Conservation (phyloP, 176 grass and related monocot genomes). For the Ampelocalamus luodianensis region DNA sequence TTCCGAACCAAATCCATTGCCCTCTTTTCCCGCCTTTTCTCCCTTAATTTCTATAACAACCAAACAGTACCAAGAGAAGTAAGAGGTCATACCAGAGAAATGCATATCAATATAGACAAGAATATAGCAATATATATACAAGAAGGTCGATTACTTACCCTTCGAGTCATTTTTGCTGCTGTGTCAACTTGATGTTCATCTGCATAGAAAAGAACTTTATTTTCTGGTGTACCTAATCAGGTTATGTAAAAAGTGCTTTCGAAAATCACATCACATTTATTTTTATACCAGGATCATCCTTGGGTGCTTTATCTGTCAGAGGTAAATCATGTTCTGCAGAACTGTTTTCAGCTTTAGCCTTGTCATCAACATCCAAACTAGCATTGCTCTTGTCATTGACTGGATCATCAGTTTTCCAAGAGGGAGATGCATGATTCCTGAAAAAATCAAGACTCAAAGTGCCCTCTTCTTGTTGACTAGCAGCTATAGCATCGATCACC, state of each 20-base stretch:
- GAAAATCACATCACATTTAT: slow-evolving; percentile 23
- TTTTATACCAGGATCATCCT: slow-evolving; percentile 62
- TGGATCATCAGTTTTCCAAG: slow-evolving; percentile 84
- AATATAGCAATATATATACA: slow-evolving; percentile 38
- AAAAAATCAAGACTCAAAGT: slow-evolving; percentile 87
- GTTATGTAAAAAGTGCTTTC: slow-evolving; percentile 30
- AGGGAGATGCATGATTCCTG: slow-evolving; percentile 72
- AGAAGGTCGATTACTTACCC: slow-evolving; percentile 59
- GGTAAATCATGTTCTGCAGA: slow-evolving; percentile 44
- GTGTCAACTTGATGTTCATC: slow-evolving; percentile 65
- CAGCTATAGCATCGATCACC: slow-evolving; percentile 78
- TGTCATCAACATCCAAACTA: slow-evolving; percentile 54
- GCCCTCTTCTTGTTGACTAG: slow-evolving; percentile 67
- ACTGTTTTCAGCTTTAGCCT: slow-evolving; percentile 57
- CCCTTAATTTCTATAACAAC: slow-evolving; percentile 76
- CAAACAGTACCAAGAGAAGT: slow-evolving; percentile 31
- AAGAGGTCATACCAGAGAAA: slow-evolving; percentile 10
- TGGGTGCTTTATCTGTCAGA: slow-evolving; percentile 47
- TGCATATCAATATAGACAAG: slow-evolving; percentile 8
- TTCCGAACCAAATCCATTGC: slow-evolving; percentile 75
- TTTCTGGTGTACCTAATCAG: not conserved
- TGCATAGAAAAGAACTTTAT: slow-evolving; percentile 47
- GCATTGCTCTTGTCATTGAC: slow-evolving; percentile 44
- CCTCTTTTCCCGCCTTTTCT: slow-evolving; percentile 83
- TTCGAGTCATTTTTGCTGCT: slow-evolving; percentile 63